Percentiles rank a stretch among this genome's conserved stretches.
Conservation (phyloP, 1,284 basidiomycete genomes). For the Cryptococcus deneoformans region DNA sequence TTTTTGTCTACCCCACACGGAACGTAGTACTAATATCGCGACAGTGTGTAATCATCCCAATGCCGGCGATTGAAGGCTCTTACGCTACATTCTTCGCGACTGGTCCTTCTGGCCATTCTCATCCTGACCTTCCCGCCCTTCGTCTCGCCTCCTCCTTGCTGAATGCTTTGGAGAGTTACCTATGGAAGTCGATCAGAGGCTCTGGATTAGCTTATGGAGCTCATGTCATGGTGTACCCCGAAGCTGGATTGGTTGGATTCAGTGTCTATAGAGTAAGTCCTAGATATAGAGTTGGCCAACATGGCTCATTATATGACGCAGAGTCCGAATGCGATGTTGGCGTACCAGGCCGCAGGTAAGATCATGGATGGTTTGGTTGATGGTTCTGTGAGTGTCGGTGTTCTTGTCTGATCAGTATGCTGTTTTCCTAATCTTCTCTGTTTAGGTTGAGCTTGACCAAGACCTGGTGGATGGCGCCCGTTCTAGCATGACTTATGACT, state of each 20-base stretch:
- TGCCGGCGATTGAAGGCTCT: conserved; percentile 93
- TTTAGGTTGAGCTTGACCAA: conserved; percentile 73
- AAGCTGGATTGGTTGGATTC: conserved; percentile 79
- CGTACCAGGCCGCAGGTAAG: conserved; percentile 74
- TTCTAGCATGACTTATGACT: conserved; percentile 80
- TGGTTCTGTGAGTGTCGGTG: conserved; percentile 62
- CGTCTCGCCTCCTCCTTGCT: conserved; percentile 82
- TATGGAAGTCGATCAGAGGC: conserved; percentile 91
- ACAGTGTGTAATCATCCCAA: conserved; percentile 78
- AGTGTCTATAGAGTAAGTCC: conserved; percentile 70
- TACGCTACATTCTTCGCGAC: conserved; percentile 79
- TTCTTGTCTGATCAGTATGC: neutral
- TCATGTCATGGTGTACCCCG: conserved; percentile 70
- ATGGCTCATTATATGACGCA: conserved; percentile 35
- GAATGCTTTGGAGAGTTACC: conserved; percentile 90
- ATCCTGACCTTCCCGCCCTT: conserved; percentile 81
- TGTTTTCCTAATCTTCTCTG: neutral
- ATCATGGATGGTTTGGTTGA: conserved; percentile 73
- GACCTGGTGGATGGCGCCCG: conserved; percentile 89
- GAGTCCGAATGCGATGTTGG: conserved; percentile 84
- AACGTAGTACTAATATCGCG: neutral
- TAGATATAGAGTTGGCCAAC: neutral
- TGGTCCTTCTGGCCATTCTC: conserved; percentile 69
- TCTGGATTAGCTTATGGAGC: conserved; percentile 94
- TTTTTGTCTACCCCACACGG: neutral